Percentiles rank a stretch among this genome's conserved stretches.
Evolutionary conservation across 2,329 filamentous ascomycete genomes (phyloP).

Genomic region (Cladosporium oxysporum): DNA sequence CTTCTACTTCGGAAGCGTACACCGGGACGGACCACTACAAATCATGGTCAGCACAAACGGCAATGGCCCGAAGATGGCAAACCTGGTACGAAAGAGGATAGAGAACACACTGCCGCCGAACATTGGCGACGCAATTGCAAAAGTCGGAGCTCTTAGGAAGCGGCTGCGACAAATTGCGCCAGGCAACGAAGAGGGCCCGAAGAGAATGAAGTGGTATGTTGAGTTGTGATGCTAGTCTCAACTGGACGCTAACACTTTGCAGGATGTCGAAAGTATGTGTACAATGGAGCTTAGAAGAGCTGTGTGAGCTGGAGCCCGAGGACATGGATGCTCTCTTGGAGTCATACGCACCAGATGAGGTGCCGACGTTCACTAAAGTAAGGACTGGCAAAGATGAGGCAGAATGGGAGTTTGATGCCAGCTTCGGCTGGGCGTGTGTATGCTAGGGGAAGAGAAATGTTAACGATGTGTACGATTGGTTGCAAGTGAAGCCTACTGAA

Average conservation of each 20-base stretch:
- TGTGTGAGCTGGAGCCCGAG: conserved; percentile 77
- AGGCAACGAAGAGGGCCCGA: conserved; percentile 70
- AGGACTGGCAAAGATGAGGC: conserved; percentile 42
- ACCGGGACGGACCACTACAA: conserved; percentile 92
- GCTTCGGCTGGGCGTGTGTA: conserved; percentile 46
- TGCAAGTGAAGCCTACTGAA: background rate
- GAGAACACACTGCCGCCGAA: conserved; percentile 73
- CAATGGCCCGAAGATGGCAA: conserved; percentile 88
- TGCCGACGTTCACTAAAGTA: conserved; percentile 48
- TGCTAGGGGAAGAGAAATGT: conserved; percentile 24
- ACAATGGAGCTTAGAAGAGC: conserved; percentile 78
- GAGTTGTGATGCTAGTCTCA: background rate
- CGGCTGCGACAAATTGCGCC: conserved; percentile 80
- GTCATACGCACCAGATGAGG: conserved; percentile 62
- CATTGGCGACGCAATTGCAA: conserved; percentile 80
- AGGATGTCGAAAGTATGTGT: conserved; percentile 95
- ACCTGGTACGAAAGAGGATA: conserved; percentile 80
- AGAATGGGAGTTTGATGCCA: conserved; percentile 47
- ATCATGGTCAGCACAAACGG: conserved; percentile 99
- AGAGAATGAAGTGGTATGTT: conserved; percentile 83
- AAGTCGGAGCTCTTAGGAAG: conserved; percentile 76
- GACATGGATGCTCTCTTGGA: conserved; percentile 79
- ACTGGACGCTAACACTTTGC: conserved; percentile 35
- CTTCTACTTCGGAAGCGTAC: conserved; percentile 96
- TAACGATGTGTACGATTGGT: background rate